A percentile compares a stretch with the other conserved stretches of the same genome.
Evolutionary conservation across 148 eudicot genomes (phyloP).

Genomic region (Pouteria glomerata): DNA sequence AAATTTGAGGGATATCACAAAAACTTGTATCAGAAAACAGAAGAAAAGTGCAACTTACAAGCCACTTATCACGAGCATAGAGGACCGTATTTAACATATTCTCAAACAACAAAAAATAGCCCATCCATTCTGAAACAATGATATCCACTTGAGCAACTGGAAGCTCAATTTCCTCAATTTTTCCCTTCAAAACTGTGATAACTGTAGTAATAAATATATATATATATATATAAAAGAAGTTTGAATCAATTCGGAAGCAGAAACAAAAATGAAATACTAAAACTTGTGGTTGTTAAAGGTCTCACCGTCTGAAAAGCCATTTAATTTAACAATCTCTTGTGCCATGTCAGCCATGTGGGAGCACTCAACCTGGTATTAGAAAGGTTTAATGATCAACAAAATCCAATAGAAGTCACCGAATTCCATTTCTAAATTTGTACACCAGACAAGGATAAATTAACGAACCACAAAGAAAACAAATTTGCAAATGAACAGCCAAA

Average conservation of each 20-base stretch:
- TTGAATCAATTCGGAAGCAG: background rate
- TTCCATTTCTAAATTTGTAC: background rate
- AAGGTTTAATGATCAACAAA: background rate
- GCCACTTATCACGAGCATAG: constrained; percentile 98
- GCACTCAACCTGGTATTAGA: constrained; percentile 74
- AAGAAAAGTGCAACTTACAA: constrained; percentile 45
- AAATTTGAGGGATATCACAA: background rate
- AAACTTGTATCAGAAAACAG: background rate
- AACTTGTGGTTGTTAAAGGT: constrained; percentile 9
- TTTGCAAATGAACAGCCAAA: background rate
- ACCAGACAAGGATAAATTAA: background rate
- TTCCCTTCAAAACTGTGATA: constrained; percentile 88
- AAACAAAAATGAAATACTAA: background rate
- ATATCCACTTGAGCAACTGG: constrained; percentile 89
- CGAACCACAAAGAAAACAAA: background rate
- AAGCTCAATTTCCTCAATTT: constrained; percentile 91
- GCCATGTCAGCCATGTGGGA: constrained; percentile 98
- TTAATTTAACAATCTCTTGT: constrained; percentile 71
- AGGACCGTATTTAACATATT: constrained; percentile 93
- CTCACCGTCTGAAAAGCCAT: constrained; percentile 77
- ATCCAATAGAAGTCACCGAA: background rate
- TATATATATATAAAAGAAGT: background rate
- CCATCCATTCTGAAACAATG: constrained; percentile 99
- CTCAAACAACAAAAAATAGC: constrained; percentile 87
- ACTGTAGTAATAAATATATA: constrained; percentile 40